Evolutionary conservation across 2,329 filamentous ascomycete species (phyloP).

Genomic region (Lasiodiplodia sp.): DNA sequence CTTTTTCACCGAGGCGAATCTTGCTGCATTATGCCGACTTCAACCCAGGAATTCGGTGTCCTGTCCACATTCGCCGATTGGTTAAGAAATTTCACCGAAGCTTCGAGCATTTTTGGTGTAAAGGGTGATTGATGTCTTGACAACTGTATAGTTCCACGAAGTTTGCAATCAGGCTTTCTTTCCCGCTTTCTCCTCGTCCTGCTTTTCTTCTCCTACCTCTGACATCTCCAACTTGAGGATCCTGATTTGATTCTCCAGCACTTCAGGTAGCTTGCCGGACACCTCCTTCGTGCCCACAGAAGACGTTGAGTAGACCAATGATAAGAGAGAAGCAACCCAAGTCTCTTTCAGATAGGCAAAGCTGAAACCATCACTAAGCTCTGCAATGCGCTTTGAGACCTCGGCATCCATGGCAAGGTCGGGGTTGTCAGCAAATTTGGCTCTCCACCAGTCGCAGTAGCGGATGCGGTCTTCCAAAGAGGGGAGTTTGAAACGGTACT

Average conservation of each 20-base stretch:
- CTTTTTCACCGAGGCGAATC: no score
- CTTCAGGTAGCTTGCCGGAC: conserved; percentile 27
- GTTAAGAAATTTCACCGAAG: no score
- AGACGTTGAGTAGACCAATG: conserved; percentile 41
- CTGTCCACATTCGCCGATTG: no score
- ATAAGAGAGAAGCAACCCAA: conserved; percentile 50
- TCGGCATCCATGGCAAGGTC: not conserved
- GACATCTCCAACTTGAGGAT: conserved; percentile 4
- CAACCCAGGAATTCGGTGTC: no score
- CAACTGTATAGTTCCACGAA: no score
- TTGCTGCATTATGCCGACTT: no score
- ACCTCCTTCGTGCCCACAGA: conserved; percentile 39
- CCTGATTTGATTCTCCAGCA: conserved; percentile 12
- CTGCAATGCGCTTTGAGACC: conserved; percentile 43
- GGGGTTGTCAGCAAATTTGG: conserved; percentile 46
- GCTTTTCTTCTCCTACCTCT: not conserved
- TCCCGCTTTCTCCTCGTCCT: not conserved
- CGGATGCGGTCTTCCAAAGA: conserved; percentile 46
- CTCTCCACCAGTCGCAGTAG: conserved; percentile 56
- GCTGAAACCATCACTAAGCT: conserved; percentile 53
- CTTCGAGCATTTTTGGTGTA: no score
- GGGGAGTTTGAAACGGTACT: conserved; percentile 55
- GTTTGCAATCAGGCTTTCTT: not conserved
- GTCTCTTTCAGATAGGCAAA: conserved; percentile 57
- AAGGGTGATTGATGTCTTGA: no score